phyloP scores from a whole-genome alignment of 139 green algal genomes.

The Picochlorum sp. region DNA sequence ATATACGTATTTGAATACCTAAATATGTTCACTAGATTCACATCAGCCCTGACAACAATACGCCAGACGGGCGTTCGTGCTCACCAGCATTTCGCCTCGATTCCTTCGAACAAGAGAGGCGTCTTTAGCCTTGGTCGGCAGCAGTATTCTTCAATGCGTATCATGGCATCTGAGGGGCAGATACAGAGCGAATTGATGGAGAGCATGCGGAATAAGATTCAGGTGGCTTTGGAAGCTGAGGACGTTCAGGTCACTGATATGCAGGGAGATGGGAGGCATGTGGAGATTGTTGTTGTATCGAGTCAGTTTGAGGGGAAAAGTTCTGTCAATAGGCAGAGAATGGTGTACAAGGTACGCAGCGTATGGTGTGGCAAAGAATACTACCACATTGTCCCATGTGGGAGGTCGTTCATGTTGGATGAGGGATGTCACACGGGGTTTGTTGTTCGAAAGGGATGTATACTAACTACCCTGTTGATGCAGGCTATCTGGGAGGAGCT shows the following conservation, averaged over 20 bases:
- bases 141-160: neutral
- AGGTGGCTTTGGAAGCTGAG: constrained; percentile 41
- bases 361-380: neutral
- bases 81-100: neutral
- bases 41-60: no score
- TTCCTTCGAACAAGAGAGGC: neutral
- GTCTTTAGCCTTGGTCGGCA: neutral
- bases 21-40: no score
- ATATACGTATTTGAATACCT: no score
- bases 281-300: constrained; percentile 68
- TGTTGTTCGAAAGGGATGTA: no score
- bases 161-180: constrained; percentile 7
- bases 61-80: no score
- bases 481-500: constrained; percentile 51
- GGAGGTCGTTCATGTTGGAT: neutral
- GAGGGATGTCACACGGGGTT: no score
- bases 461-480: neutral
- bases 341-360: constrained; percentile 79
- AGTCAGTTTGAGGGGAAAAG: constrained; percentile 66
- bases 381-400: constrained; percentile 19
- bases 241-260: constrained; percentile 53
- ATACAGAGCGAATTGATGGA: constrained; percentile 24
- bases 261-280: constrained; percentile 63
- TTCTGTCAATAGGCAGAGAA: constrained; percentile 60
- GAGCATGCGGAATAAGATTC: constrained; percentile 28